Evolutionary conservation across 768 basidiomycete species (phyloP).

Genomic region (Melanogaster broomeanus): DNA sequence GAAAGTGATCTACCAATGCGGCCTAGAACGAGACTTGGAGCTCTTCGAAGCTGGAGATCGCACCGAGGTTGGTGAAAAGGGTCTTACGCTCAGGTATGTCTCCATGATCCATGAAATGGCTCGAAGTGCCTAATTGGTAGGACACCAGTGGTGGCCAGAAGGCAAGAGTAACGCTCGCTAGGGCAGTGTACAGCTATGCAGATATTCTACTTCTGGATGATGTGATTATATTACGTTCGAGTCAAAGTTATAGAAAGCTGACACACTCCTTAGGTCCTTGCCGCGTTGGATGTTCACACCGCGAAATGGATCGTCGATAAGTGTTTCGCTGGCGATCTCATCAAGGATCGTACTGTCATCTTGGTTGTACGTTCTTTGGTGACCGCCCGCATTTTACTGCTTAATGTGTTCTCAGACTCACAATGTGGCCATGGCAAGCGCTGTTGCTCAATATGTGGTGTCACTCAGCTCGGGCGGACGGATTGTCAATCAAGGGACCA

Average conservation of each 20-base stretch:
- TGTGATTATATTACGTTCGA: constrained; percentile 32
- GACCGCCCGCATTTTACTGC: not conserved
- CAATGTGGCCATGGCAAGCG: constrained; percentile 30
- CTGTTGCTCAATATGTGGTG: constrained; percentile 43
- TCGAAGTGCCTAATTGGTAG: not conserved
- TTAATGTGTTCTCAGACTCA: constrained; percentile 30
- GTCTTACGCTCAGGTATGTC: constrained; percentile 49
- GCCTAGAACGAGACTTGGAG: constrained; percentile 44
- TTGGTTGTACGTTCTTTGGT: constrained; percentile 42
- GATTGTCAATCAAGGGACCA: constrained; percentile 48
- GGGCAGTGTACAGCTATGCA: constrained; percentile 62
- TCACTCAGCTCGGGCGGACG: constrained; percentile 56
- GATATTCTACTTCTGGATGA: constrained; percentile 72
- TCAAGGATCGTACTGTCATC: constrained; percentile 52
- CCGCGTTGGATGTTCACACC: constrained; percentile 61
- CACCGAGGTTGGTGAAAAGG: constrained; percentile 75
- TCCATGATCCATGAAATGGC: not conserved
- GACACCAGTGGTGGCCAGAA: constrained; percentile 14
- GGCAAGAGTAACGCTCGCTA: constrained; percentile 55
- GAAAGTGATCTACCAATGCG: constrained; percentile 41
- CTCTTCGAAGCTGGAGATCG: constrained; percentile 60
- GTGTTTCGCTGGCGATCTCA: constrained; percentile 46
- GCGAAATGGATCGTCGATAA: constrained; percentile 51
- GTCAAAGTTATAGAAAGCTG: not conserved
- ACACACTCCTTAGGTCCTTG: constrained; percentile 36